These are phyloP conservation scores for Mycosphaerella arachidis DNA, from an alignment of 2,329 filamentous ascomycete species.

Conservation along the genomic window DNA sequence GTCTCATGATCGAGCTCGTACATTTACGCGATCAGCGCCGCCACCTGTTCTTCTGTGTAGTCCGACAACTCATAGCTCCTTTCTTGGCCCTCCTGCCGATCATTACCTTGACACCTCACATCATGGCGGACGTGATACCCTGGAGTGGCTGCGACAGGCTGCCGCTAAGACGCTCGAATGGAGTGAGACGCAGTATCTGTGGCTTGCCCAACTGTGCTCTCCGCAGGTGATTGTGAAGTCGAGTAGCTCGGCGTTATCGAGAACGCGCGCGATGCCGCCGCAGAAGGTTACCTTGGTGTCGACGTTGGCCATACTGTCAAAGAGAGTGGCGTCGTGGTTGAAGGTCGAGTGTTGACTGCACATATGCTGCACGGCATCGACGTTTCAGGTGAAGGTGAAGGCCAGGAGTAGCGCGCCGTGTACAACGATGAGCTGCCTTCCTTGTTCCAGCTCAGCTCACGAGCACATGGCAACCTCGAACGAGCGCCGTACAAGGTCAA, in stretches of 20 bases:
- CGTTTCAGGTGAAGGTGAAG: no score
- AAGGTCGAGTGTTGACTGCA: neutral
- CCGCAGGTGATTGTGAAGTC: slow-evolving; percentile 21
- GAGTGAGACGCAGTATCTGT: slow-evolving; percentile 21
- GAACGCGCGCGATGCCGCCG: neutral
- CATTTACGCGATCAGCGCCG: neutral
- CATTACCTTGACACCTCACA: neutral
- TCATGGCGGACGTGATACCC: neutral
- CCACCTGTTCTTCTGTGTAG: neutral
- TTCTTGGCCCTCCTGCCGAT: neutral
- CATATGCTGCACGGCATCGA: no score
- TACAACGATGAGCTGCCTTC: neutral
- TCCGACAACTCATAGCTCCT: neutral
- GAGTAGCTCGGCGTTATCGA: slow-evolving; percentile 1
- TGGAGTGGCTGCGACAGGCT: slow-evolving; percentile 9
- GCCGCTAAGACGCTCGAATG: slow-evolving; percentile 22
- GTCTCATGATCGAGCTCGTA: neutral
- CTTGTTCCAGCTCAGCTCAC: neutral
- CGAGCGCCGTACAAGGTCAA: neutral
- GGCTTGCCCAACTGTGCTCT: slow-evolving; percentile 11
- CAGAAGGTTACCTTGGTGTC: neutral
- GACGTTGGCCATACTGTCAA: neutral
- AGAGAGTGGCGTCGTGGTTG: neutral
- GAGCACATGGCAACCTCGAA: neutral
- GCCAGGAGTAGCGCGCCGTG: neutral